These are phyloP conservation scores for Phytomonas serpens DNA, from an alignment of 208 protist genomes.

Conservation along the genomic window DNA sequence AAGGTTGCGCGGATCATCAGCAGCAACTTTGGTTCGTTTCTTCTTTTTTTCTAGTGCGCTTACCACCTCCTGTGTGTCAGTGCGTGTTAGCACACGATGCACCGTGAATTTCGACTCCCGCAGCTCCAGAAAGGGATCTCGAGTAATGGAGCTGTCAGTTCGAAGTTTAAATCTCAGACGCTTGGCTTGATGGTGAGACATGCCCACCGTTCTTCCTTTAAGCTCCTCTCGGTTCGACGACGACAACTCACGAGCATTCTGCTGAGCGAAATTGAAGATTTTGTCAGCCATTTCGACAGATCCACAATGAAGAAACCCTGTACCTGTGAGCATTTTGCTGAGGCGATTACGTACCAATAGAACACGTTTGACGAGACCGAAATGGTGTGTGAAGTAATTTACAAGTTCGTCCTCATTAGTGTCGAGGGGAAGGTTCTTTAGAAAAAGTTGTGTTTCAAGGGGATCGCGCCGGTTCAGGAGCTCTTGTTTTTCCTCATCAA, in stretches of 20 bases:
- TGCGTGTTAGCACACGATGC: constrained; percentile 67
- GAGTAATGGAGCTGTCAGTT: constrained; percentile 41
- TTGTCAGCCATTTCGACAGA: constrained; percentile 49
- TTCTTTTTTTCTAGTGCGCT: constrained; percentile 81
- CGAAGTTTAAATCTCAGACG: constrained; percentile 69
- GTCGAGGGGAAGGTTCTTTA: constrained; percentile 81
- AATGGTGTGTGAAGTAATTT: constrained; percentile 64
- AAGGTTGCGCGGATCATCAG: constrained; percentile 83
- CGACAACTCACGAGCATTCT: constrained; percentile 82
- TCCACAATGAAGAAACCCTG: constrained; percentile 82
- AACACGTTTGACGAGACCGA: constrained; percentile 64
- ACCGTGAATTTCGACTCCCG: constrained; percentile 82
- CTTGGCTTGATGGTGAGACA: constrained; percentile 83
- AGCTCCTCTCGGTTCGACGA: constrained; percentile 50
- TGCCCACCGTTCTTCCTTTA: constrained; percentile 53
- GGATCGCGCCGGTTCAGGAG: constrained; percentile 80
- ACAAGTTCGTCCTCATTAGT: constrained; percentile 75
- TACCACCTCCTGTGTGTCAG: constrained; percentile 70
- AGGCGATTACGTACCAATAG: constrained; percentile 74
- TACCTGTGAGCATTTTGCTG: constrained; percentile 67
- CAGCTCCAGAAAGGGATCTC: constrained; percentile 80
- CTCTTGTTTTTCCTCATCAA: constrained; percentile 85
- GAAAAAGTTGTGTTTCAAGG: constrained; percentile 83
- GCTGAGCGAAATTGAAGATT: constrained; percentile 75
- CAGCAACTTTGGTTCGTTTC: constrained; percentile 82